Conservation (phyloP, 106 monocot genomes). For the Dendrobium catenatum region DNA sequence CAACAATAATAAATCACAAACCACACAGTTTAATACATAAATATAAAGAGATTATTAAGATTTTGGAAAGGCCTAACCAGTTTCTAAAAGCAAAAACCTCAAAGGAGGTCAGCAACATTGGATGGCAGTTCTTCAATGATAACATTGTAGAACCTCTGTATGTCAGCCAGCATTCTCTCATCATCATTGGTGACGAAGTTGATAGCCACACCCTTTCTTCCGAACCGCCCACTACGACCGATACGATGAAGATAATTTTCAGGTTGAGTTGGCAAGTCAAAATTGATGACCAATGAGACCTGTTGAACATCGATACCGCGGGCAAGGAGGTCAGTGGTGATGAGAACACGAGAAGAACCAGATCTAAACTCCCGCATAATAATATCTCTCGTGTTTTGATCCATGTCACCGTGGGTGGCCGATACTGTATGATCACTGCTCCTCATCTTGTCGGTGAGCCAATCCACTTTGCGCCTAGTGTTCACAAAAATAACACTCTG, state of each 20-base stretch:
- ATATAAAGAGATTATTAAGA: neutral
- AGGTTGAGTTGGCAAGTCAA: conserved; percentile 24
- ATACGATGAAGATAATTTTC: conserved; percentile 22
- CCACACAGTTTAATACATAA: neutral
- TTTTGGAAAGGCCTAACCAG: neutral
- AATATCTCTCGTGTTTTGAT: conserved; percentile 28
- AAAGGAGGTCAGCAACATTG: conserved; percentile 18
- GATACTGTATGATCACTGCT: conserved; percentile 36
- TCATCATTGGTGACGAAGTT: conserved; percentile 23
- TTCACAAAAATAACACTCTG: conserved; percentile 49
- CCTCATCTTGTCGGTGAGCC: conserved; percentile 47
- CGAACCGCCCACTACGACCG: conserved; percentile 18
- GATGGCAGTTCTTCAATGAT: conserved; percentile 12
- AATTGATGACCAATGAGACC: conserved; percentile 27
- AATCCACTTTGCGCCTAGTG: conserved; percentile 42
- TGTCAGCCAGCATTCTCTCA: conserved; percentile 24
- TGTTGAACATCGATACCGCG: conserved; percentile 26
- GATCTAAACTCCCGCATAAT: conserved; percentile 36
- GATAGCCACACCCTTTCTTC: conserved; percentile 26
- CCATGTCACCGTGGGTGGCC: conserved; percentile 28
- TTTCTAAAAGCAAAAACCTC: neutral
- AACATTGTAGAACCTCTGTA: conserved; percentile 28
- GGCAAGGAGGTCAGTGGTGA: conserved; percentile 28
- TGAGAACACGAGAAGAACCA: conserved; percentile 29
- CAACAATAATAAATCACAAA: neutral